Evolutionary conservation across 164 flowering plant species (phyloP).

Genomic region (Macadamia tetraphylla): DNA sequence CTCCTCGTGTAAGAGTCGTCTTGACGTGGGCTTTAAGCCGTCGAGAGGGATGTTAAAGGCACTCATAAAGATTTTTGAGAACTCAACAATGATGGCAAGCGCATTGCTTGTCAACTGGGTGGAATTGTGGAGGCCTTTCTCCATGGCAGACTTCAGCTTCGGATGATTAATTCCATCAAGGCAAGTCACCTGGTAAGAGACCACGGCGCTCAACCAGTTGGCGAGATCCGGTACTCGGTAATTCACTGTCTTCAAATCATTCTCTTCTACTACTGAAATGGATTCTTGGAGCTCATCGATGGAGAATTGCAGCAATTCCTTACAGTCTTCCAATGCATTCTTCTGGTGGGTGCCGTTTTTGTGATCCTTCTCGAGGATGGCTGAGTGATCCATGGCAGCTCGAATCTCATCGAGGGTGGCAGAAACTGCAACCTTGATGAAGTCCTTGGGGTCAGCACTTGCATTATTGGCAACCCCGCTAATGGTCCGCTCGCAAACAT

Average conservation of each 20-base stretch:
- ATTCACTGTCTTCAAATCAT: conserved; percentile 19
- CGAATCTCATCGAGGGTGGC: conserved; percentile 29
- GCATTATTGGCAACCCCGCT: conserved; percentile 19
- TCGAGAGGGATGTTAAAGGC: conserved; percentile 1
- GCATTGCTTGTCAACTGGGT: conserved; percentile 42
- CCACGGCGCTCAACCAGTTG: conserved; percentile 51
- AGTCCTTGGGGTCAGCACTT: conserved; percentile 34
- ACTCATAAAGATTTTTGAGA: conserved; percentile 23
- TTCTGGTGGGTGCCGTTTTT: conserved; percentile 11
- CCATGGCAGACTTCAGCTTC: conserved; percentile 24
- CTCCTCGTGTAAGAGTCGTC: conserved; percentile 15
- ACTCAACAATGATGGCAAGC: conserved; percentile 36
- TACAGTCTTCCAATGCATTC: conserved; percentile 42
- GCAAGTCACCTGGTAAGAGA: conserved; percentile 49
- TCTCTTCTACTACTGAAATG: conserved; percentile 25
- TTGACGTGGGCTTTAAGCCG: background rate
- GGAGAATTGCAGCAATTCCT: conserved; percentile 37
- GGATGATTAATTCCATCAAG: conserved; percentile 36
- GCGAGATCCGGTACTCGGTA: conserved; percentile 31
- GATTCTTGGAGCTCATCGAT: conserved; percentile 35
- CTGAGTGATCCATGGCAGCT: conserved; percentile 12
- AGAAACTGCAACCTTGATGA: conserved; percentile 26
- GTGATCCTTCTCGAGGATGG: conserved; percentile 6
- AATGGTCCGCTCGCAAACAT: conserved; percentile 32
- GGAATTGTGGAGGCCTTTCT: conserved; percentile 26